Evolutionary conservation across 768 basidiomycete genomes (phyloP), one percentile per base, ranked within the genome.

Genomic region (Boletus rufocinnamomeus): DNA sequence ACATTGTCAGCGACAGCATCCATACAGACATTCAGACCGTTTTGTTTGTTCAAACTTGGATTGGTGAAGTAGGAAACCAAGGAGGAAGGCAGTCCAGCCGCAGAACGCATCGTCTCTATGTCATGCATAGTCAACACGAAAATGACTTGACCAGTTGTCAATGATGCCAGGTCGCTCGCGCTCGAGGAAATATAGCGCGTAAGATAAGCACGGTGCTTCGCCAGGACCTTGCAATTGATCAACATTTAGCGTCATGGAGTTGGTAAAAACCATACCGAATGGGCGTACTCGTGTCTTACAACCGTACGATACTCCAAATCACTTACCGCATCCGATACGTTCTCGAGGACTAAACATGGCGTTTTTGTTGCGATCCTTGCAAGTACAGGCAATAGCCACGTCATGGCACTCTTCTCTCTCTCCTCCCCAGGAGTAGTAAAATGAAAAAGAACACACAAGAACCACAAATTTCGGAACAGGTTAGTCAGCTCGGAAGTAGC

Each of bases 221-320:
- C 68, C 48, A 91, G 80, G 25, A 91, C 84, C 93, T 95, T 65
- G 5, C 27, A 53, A 1, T 35, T 54, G 25, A 47, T 66, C 32
- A 61, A 48, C 35, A 46, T 52, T 34, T n/a, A 21, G 14, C 21
- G 14, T 52, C 34, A 38, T 19, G 41, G 11, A 21, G 9, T 32
- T 5, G 9, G n/a, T 16, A 25, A 47, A 53, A 23, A 63, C n/a
- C 84, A 63, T 65, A 92, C 93, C 37, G 83, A 87, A 61, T 86
- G 80, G 0, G 86, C 86, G 65, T 89, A 95, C 66, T 95, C 93
- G 65, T 89, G 88, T 19, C 95, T 80, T 51, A 98, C 83, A 30
- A 95, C 88, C 5, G 93, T 88, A 68, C 93, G 95, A 69, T 95
- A 97, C 72, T 96, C 95, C 25, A 98, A 79, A 60, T 95, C 93